Percentiles rank a stretch among this genome's conserved stretches.
These are phyloP conservation scores for Tolypocladium amazonense DNA, from an alignment of 2,329 filamentous ascomycete species.

Conservation along the genomic window DNA sequence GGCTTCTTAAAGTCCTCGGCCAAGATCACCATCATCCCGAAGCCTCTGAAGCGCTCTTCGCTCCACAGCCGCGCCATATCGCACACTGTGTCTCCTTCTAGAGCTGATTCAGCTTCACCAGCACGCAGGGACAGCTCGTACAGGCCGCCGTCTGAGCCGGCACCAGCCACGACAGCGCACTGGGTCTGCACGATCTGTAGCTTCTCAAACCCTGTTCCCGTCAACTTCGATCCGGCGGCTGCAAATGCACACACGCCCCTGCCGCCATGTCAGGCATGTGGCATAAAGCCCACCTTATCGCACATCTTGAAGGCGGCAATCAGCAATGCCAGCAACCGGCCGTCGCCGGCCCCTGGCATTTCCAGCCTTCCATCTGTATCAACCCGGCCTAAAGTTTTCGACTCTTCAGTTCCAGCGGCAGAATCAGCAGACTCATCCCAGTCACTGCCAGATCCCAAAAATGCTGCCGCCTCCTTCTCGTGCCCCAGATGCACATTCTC, in stretches of 20 bases:
- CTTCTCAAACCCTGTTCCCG: conserved; percentile 84
- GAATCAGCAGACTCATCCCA: background rate
- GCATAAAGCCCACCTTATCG: conserved; percentile 79
- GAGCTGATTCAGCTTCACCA: conserved; percentile 36
- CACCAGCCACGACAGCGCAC: conserved; percentile 53
- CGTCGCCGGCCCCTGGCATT: conserved; percentile 5
- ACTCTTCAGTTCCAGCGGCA: background rate
- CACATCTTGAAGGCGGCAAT: conserved; percentile 83
- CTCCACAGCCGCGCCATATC: conserved; percentile 43
- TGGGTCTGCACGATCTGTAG: conserved; percentile 97
- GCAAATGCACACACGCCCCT: conserved; percentile 71
- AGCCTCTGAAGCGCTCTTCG: conserved; percentile 58
- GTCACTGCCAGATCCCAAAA: background rate
- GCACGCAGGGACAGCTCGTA: conserved; percentile 31
- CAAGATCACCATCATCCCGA: conserved; percentile 83
- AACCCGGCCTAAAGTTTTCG: background rate
- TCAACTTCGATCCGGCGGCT: conserved; percentile 81
- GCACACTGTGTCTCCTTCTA: conserved; percentile 32
- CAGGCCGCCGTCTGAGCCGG: conserved; percentile 25
- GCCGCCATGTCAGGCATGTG: conserved; percentile 83
- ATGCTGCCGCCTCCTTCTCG: conserved; percentile 32
- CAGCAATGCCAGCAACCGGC: conserved; percentile 53
- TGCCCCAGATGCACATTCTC: conserved; percentile 90
- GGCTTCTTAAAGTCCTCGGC: conserved; percentile 92
- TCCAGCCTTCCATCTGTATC: background rate